These are phyloP conservation scores for Daedaleopsis sinensis DNA, from an alignment of 768 basidiomycete species.

Conservation along the genomic window DNA sequence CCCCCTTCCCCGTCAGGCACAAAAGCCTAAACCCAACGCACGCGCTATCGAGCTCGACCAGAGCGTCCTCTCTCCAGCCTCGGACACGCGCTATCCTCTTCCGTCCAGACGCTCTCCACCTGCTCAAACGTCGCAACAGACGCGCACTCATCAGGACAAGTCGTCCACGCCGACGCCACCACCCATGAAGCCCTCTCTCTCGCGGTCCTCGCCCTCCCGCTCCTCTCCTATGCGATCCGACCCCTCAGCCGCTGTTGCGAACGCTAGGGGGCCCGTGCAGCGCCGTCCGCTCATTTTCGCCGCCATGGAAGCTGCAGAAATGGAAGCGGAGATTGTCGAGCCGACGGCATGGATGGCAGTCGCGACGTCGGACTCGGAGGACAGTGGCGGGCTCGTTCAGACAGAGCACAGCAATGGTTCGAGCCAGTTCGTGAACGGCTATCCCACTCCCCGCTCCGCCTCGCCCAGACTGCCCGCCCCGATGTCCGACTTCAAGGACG, in stretches of 20 bases:
- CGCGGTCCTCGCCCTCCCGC: neutral
- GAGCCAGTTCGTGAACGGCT: constrained; percentile 23
- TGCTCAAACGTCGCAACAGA: neutral
- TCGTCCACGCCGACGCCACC: neutral
- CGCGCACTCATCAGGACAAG: neutral
- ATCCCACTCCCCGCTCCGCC: constrained; percentile 24
- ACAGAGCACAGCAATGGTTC: constrained; percentile 14
- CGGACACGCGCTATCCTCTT: constrained; percentile 20
- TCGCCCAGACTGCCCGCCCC: constrained; percentile 17
- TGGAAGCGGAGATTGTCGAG: constrained; percentile 16
- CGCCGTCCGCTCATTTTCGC: constrained; percentile 68
- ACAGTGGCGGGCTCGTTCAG: neutral
- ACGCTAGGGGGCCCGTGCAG: constrained; percentile 25
- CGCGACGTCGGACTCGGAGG: constrained; percentile 1
- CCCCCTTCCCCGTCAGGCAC: neutral
- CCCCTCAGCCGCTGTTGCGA: neutral
- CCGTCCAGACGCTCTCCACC: constrained; percentile 18
- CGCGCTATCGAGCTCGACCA: constrained; percentile 18
- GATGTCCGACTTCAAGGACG: neutral
- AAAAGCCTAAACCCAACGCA: constrained; percentile 4
- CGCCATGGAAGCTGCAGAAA: constrained; percentile 42
- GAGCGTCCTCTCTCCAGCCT: constrained; percentile 16
- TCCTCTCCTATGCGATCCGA: neutral
- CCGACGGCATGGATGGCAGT: constrained; percentile 21
- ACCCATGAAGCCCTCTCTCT: neutral